These are phyloP conservation scores for Yarrowia bubula DNA, from an alignment of 805 yeast species.

Conservation along the genomic window DNA sequence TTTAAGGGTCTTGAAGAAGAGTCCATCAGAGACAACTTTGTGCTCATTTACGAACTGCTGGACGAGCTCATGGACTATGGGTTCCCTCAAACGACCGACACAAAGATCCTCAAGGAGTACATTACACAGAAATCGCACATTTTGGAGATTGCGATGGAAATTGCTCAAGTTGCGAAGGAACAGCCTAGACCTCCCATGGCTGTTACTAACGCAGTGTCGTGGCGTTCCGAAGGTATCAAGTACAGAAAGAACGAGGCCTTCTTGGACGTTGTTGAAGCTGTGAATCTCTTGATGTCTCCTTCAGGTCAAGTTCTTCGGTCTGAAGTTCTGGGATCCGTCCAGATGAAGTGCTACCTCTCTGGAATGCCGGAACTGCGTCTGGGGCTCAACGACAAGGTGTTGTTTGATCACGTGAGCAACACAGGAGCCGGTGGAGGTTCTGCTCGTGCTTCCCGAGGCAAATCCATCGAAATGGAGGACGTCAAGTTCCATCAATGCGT, in stretches of 20 bases:
- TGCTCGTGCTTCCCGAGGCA: slow-evolving; percentile 31
- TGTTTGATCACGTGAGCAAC: slow-evolving; percentile 35
- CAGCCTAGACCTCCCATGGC: slow-evolving; percentile 62
- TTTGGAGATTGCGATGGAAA: slow-evolving; percentile 36
- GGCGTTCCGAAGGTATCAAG: slow-evolving; percentile 90
- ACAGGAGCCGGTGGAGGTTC: slow-evolving; percentile 36
- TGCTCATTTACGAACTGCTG: slow-evolving; percentile 72
- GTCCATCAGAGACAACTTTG: slow-evolving; percentile 65
- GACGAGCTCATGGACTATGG: slow-evolving; percentile 92
- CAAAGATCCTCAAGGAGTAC: slow-evolving; percentile 72
- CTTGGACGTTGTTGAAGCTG: slow-evolving; percentile 75
- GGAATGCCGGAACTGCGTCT: slow-evolving; percentile 86
- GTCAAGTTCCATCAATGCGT: slow-evolving; percentile 88
- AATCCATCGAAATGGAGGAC: slow-evolving; percentile 51
- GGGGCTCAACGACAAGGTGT: slow-evolving; percentile 56
- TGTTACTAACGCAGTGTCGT: slow-evolving; percentile 72
- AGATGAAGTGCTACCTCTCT: slow-evolving; percentile 70
- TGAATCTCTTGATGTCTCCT: slow-evolving; percentile 66
- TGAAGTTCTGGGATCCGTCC: slow-evolving; percentile 68
- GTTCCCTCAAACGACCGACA: slow-evolving; percentile 78
- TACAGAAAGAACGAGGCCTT: slow-evolving; percentile 89
- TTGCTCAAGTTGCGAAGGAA: slow-evolving; percentile 19
- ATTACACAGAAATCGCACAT: slow-evolving; percentile 56
- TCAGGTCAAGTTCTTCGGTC: slow-evolving; percentile 61
- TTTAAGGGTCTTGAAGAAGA: slow-evolving; percentile 54